A percentile compares a stretch with the other conserved stretches of the same genome.
phyloP scores from a whole-genome alignment of 345 rosid species.

The Eucalyptus marginata region DNA sequence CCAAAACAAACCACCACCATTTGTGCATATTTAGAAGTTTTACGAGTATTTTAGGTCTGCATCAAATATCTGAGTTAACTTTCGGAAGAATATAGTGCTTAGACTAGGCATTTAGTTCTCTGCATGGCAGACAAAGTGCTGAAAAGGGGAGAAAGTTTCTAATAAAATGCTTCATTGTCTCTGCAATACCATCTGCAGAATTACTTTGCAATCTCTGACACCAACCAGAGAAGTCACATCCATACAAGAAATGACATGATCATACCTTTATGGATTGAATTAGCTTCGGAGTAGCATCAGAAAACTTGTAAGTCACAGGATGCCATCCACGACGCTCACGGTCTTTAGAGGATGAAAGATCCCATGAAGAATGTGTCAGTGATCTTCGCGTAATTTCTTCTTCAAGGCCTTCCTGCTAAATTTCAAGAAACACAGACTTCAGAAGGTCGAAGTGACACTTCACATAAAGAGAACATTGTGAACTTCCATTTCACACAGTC shows the following conservation, averaged over 20 bases:
- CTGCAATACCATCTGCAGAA: neutral
- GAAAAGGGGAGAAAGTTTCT: neutral
- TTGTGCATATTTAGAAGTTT: neutral
- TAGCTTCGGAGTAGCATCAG: conserved; percentile 80
- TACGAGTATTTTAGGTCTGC: neutral
- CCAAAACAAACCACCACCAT: neutral
- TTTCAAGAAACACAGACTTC: neutral
- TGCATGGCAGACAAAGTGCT: neutral
- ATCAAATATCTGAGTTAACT: neutral
- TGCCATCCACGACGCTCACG: conserved; percentile 97
- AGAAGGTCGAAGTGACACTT: neutral
- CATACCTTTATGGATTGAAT: conserved; percentile 75
- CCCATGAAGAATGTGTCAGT: conserved; percentile 87
- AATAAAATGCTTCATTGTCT: neutral
- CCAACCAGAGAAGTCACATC: neutral
- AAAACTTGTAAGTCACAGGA: conserved; percentile 76
- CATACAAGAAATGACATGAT: neutral
- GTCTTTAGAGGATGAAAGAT: conserved; percentile 65
- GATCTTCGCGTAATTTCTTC: conserved; percentile 77
- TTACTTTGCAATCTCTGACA: neutral
- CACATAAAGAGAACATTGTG: neutral
- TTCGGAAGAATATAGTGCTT: neutral
- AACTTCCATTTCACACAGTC: neutral
- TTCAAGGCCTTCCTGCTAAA: conserved; percentile 77
- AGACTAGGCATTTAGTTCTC: neutral